Evolutionary conservation across 2,329 filamentous ascomycete species (phyloP).

Genomic region (Xylariaceae sp.): DNA sequence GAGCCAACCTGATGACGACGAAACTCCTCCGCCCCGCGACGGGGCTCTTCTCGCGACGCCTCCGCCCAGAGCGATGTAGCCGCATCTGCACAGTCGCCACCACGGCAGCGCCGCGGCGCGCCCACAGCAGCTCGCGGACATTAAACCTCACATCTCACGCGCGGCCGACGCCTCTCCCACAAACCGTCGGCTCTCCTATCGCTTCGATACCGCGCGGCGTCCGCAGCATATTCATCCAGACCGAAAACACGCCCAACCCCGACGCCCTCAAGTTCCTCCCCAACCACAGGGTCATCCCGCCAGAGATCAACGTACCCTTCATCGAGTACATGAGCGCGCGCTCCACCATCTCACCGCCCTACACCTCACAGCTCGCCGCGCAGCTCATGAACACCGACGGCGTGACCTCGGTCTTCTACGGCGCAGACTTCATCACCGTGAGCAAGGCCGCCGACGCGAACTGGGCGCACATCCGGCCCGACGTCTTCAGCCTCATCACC

Average conservation of each 20-base stretch:
- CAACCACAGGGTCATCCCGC: slow-evolving; percentile 79
- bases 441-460: slow-evolving; percentile 84
- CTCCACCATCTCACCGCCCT: slow-evolving; percentile 79
- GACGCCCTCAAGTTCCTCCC: slow-evolving; percentile 96
- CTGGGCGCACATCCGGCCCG: slow-evolving; percentile 93
- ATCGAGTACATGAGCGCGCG: slow-evolving; percentile 90
- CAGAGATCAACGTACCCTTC: slow-evolving; percentile 68
- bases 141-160: slow-evolving; percentile 21
- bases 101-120: slow-evolving; percentile 21
- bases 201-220: slow-evolving; percentile 31
- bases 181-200: slow-evolving; percentile 10
- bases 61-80: slow-evolving; percentile 14
- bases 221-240: slow-evolving; percentile 96
- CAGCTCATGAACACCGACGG: slow-evolving; percentile 91
- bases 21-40: slow-evolving; percentile 27
- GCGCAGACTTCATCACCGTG: slow-evolving; percentile 92
- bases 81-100: slow-evolving; percentile 21
- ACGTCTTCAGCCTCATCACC: slow-evolving; percentile 92
- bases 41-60: slow-evolving; percentile 23
- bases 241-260: slow-evolving; percentile 88
- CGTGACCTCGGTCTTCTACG: slow-evolving; percentile 92
- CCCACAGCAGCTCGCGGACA: slow-evolving; percentile 27
- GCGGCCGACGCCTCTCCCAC: slow-evolving; percentile 9
- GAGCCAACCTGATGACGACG: background rate
- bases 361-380: slow-evolving; percentile 87